A percentile compares a stretch with the other conserved stretches of the same genome.
Conservation (phyloP, 192 early-diverging fungal genomes). For the Linnemannia elongata region DNA sequence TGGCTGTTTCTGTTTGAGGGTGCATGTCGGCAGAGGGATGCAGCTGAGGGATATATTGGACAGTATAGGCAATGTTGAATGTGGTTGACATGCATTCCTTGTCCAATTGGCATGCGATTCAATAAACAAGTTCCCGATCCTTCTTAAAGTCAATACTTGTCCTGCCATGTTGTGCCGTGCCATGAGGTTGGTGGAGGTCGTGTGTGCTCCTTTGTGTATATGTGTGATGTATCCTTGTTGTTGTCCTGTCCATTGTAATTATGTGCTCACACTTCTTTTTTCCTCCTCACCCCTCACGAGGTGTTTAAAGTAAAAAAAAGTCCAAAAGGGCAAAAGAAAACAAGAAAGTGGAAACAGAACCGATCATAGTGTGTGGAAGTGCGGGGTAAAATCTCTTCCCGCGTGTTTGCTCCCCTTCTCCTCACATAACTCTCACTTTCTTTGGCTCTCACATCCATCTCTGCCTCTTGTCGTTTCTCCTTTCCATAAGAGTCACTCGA, state of each 20-base stretch:
- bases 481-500: background rate
- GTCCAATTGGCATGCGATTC: background rate
- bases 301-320: constrained; percentile 11
- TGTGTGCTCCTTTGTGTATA: background rate
- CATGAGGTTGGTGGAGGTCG: background rate
- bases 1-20: background rate
- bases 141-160: background rate
- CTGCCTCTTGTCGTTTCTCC: background rate
- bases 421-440: background rate
- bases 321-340: constrained; percentile 15
- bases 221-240: background rate
- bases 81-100: constrained; percentile 7
- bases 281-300: constrained; percentile 19
- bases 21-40: background rate
- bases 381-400: constrained; percentile 26
- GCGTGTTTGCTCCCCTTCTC: background rate
- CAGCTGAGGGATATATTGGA: background rate
- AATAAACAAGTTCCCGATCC: background rate
- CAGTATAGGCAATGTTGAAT: background rate
- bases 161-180: background rate
- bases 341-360: background rate
- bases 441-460: background rate
- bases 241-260: background rate
- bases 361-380: background rate
- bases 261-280: background rate